phyloP scores from a whole-genome alignment of 2,329 filamentous ascomycete genomes.

The Colletotrichum agaves region DNA sequence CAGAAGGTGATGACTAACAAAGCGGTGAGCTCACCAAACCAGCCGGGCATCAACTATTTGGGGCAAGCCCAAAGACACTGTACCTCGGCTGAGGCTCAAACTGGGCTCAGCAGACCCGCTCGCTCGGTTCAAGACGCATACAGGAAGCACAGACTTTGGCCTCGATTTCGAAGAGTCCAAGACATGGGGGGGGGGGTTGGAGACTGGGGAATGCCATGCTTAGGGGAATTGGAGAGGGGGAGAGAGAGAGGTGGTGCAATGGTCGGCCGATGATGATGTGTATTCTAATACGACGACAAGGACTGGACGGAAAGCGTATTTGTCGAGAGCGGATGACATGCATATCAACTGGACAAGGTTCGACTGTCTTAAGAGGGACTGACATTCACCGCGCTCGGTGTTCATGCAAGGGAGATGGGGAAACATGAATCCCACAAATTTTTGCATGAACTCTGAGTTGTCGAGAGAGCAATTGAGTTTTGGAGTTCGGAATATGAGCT shows the following conservation, averaged over 20 bases:
- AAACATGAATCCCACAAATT: neutral
- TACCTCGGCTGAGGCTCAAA: slow-evolving; percentile 21
- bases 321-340: slow-evolving; percentile 33
- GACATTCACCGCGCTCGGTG: slow-evolving; percentile 31
- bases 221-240: neutral
- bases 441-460: neutral
- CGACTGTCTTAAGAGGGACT: slow-evolving; percentile 14
- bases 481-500: neutral
- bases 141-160: too few relatives aligned
- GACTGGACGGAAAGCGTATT: slow-evolving; percentile 2
- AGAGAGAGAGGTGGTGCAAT: slow-evolving; percentile 5
- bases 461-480: neutral
- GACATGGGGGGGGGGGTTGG: neutral
- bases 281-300: neutral
- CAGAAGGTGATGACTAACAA: neutral
- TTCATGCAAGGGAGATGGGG: slow-evolving; percentile 31
- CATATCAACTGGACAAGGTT: slow-evolving; percentile 19
- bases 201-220: neutral
- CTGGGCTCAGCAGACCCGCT: slow-evolving; percentile 24
- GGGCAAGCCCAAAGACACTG: slow-evolving; percentile 21
- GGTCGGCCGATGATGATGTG: slow-evolving; percentile 24
- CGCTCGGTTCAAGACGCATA: neutral
- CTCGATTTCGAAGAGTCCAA: too few relatives aligned
- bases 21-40: neutral
- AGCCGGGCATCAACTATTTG: neutral